Percentiles rank a stretch among this genome's conserved stretches.
Conservation (phyloP, 1,284 basidiomycete species). For the Schizophyllum amplum region DNA sequence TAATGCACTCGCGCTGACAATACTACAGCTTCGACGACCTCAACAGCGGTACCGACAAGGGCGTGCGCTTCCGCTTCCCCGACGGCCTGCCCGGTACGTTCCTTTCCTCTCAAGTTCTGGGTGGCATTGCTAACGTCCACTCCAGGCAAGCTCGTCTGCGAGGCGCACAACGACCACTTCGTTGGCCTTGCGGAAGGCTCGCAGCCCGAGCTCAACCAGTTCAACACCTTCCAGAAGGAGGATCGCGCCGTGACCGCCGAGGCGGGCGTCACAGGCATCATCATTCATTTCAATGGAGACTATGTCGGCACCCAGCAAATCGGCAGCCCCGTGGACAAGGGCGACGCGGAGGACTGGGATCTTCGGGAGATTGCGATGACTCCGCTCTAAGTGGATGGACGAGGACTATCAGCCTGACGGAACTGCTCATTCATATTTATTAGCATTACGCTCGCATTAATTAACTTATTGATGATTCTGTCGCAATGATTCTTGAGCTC, state of each 20-base stretch:
- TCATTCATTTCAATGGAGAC: neutral
- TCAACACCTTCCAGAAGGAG: neutral
- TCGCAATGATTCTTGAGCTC: too few species aligned
- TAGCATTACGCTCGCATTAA: too few species aligned
- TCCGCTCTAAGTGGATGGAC: too few species aligned
- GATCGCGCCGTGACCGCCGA: neutral
- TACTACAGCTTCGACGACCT: slow-evolving; percentile 8
- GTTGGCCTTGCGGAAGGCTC: slow-evolving; percentile 4
- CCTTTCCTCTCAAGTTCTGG: too few species aligned
- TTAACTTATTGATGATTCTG: too few species aligned
- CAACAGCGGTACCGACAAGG: slow-evolving; percentile 10
- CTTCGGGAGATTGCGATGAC: too few species aligned
- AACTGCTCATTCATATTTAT: too few species aligned
- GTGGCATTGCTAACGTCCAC: neutral
- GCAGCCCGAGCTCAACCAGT: neutral
- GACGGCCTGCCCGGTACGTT: slow-evolving; percentile 1
- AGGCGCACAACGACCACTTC: slow-evolving; percentile 13
- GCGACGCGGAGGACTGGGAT: too few species aligned
- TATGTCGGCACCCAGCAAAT: too few species aligned
- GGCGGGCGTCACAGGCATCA: neutral
- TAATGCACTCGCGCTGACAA: neutral
- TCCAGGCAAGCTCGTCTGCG: neutral
- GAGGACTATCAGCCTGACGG: too few species aligned
- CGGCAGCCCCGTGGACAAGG: too few species aligned
- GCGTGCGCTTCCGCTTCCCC: slow-evolving; percentile 13